Evolutionary conservation across 225 moss, liverwort and hornwort genomes (phyloP).

Genomic region (Polytrichum commune): DNA sequence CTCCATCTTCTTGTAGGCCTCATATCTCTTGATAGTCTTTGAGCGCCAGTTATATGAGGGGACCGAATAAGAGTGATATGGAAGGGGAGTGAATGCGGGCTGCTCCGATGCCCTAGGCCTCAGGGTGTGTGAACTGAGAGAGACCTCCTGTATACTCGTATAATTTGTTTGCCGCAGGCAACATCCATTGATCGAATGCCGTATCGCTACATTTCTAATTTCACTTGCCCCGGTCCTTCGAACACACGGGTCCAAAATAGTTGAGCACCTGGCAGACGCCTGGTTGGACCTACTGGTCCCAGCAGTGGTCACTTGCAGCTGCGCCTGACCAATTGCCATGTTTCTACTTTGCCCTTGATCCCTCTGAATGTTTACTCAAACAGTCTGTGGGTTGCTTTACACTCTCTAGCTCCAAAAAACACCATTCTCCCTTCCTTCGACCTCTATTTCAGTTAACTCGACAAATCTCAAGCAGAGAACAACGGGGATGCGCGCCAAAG

Average conservation of each 20-base stretch:
- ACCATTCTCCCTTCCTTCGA: not conserved
- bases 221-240: slow-evolving; percentile 14
- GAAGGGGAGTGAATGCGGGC: slow-evolving; percentile 27
- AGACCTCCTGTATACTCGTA: slow-evolving; percentile 7
- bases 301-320: slow-evolving; percentile 10
- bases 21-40: slow-evolving; percentile 34
- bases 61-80: slow-evolving; percentile 44
- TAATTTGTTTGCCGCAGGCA: slow-evolving; percentile 12
- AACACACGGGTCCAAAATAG: slow-evolving; percentile 11
- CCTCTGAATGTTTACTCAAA: not conserved
- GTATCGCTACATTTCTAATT: slow-evolving; percentile 17
- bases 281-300: slow-evolving; percentile 20
- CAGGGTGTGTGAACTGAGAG: slow-evolving; percentile 7
- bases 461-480: too few species aligned
- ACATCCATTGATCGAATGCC: slow-evolving; percentile 42
- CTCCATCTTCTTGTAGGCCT: slow-evolving; percentile 37
- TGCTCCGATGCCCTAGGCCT: slow-evolving; percentile 33
- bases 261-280: slow-evolving; percentile 11
- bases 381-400: not conserved
- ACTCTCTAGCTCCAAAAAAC: not conserved
- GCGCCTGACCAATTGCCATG: slow-evolving; percentile 10
- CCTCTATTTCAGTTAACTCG: not conserved
- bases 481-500: too few species aligned
- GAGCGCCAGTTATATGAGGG: slow-evolving; percentile 46
- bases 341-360: slow-evolving; percentile 13